These are phyloP conservation scores for Aspergillus versicolor DNA, from an alignment of 2,329 filamentous ascomycete genomes.

Conservation along the genomic window DNA sequence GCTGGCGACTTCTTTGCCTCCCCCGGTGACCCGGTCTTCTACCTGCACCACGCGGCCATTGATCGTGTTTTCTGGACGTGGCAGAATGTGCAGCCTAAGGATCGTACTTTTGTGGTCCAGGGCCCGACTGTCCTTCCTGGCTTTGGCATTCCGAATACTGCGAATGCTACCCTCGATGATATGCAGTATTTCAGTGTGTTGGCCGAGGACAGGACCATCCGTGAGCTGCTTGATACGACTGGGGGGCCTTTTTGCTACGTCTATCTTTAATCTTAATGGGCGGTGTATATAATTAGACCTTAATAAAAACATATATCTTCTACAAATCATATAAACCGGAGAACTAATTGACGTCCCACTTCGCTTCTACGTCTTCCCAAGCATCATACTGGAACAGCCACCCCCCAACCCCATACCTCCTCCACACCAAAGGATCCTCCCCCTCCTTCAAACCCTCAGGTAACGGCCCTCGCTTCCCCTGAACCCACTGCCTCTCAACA, in stretches of 20 bases:
- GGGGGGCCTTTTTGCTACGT: slow-evolving; percentile 50
- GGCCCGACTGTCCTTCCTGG: slow-evolving; percentile 35
- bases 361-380: slow-evolving; percentile 3
- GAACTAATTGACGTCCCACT: background rate
- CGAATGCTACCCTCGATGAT: slow-evolving; percentile 47
- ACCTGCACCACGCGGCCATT: slow-evolving; percentile 14
- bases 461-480: background rate
- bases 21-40: slow-evolving; percentile 16
- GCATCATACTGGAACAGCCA: slow-evolving; percentile 9
- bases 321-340: no score
- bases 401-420: slow-evolving; percentile 4
- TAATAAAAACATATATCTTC: no score
- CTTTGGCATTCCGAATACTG: background rate
- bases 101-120: slow-evolving; percentile 46
- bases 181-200: slow-evolving; percentile 35
- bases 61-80: slow-evolving; percentile 18
- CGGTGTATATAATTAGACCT: no score
- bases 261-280: slow-evolving; percentile 30
- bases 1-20: slow-evolving; percentile 30
- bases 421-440: slow-evolving; percentile 6
- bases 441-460: background rate
- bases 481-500: slow-evolving; percentile 6
- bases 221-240: slow-evolving; percentile 44
- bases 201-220: slow-evolving; percentile 33
- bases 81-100: slow-evolving; percentile 41